Evolutionary conservation across 202 grass and related monocot genomes (phyloP).

Genomic region (Schoenoplectus triqueter): DNA sequence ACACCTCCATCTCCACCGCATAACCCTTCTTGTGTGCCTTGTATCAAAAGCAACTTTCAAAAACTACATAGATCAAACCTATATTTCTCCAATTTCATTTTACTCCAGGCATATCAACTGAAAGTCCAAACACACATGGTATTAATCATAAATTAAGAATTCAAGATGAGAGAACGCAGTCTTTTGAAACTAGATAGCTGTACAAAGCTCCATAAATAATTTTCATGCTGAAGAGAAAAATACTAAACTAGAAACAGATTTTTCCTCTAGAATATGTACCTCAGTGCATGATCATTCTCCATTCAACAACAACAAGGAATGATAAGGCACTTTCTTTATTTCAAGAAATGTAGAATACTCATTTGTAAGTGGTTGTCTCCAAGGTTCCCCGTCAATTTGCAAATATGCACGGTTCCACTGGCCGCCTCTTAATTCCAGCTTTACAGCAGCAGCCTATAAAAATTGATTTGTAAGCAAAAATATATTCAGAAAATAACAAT

Average conservation of each 20-base stretch:
- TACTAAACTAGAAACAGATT: slow-evolving; percentile 20
- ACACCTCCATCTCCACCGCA: background rate
- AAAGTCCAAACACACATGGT: background rate
- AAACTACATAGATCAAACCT: background rate
- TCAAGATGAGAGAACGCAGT: background rate
- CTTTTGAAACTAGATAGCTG: slow-evolving; percentile 8
- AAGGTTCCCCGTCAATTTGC: slow-evolving; percentile 98
- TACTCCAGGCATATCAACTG: background rate
- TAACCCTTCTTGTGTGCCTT: background rate
- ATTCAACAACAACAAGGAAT: slow-evolving; percentile 72
- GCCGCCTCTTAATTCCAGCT: slow-evolving; percentile 84
- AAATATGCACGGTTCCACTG: slow-evolving; percentile 82
- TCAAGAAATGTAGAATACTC: slow-evolving; percentile 71
- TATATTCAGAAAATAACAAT: background rate
- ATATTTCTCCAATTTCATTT: background rate
- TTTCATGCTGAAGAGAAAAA: background rate
- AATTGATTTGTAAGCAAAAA: background rate
- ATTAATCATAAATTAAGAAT: background rate
- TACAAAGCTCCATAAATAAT: slow-evolving; percentile 32
- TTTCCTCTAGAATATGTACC: slow-evolving; percentile 2
- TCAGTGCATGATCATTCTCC: slow-evolving; percentile 51
- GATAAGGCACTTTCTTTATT: slow-evolving; percentile 76
- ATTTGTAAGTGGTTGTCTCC: slow-evolving; percentile 79
- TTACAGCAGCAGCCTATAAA: slow-evolving; percentile 83
- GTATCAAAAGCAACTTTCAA: slow-evolving; percentile 2